Conservation (phyloP, 1,139 yeast species). For the Sugiyamaella sp. region DNA sequence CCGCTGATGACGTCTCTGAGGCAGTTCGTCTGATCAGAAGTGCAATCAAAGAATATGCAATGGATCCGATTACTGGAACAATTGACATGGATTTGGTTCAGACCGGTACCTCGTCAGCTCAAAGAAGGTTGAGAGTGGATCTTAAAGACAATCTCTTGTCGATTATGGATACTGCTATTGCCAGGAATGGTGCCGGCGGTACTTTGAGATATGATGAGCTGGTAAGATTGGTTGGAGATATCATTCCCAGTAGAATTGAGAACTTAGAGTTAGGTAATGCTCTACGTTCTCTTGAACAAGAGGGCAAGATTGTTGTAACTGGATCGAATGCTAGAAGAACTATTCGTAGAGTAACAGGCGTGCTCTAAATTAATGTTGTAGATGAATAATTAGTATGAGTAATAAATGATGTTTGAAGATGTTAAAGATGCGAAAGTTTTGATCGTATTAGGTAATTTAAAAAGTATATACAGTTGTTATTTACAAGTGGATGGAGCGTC, state of each 20-base stretch:
- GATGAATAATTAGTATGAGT: neutral
- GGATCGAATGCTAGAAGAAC: constrained; percentile 78
- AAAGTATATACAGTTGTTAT: constrained; percentile 14
- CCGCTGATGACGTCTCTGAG: constrained; percentile 83
- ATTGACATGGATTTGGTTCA: constrained; percentile 97
- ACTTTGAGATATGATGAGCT: constrained; percentile 64
- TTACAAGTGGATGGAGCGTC: constrained; percentile 13
- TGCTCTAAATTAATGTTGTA: constrained; percentile 1
- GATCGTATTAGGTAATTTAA: neutral
- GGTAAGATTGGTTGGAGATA: constrained; percentile 65
- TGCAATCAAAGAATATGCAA: constrained; percentile 96
- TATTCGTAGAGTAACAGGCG: constrained; percentile 50
- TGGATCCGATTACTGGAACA: constrained; percentile 95
- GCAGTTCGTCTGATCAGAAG: constrained; percentile 90
- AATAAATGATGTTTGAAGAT: constrained; percentile 5
- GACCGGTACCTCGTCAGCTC: constrained; percentile 92
- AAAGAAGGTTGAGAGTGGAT: constrained; percentile 77
- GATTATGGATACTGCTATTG: constrained; percentile 62
- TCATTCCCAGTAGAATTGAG: constrained; percentile 69
- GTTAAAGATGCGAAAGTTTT: neutral
- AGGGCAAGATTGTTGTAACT: constrained; percentile 68
- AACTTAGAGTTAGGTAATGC: constrained; percentile 70
- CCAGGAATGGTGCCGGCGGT: constrained; percentile 25
- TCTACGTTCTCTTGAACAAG: constrained; percentile 69
- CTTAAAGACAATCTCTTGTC: constrained; percentile 65